Evolutionary conservation across 495 filamentous ascomycete species (phyloP), one percentile per base, ranked within the genome.

Genomic region (Astrothelium macrocarpum): DNA sequence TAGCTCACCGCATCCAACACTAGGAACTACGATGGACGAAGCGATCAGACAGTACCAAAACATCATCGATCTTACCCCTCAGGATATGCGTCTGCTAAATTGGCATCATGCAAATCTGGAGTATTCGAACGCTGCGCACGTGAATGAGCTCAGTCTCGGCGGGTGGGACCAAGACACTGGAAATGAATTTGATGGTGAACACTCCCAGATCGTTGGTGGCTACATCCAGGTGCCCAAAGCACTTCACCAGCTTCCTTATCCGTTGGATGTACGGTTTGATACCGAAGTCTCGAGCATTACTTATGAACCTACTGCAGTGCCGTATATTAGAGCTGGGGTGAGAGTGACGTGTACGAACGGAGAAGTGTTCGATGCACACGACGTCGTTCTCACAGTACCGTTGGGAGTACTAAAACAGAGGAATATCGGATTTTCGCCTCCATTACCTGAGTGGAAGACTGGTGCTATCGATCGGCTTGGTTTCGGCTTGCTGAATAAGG

Each of bases 91-190:
- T 56, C 79, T 97, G 34, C 80, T 97, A 68, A 99, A 97, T 70
- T 99, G 94, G 94, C 95, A 99, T 76, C 86, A 96, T 72, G 94
- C 95, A 64, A 99, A 99, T 70, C 80, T 97, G 32, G 94, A 99
- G 71, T 99, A 99, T 70, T 92, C 93, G 56, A 97, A 97, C 70
- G 95, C 94, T 0, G 86, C 83, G 4, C 95, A 91, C 71, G 86
- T 95, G 61, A 82, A 87, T 63, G 85, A 88, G 61, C 82, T 97
- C 20, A 97, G 93, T 74, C 83, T 99, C 2, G 86, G 87, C 10
- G 88, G 91, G 1, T 97, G 94, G 90, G 94, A 99, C 74, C 88
- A 97, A 70, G 94, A 97, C 70, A 89, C 90, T 53, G 94, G 95
- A 0, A 97, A 99, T 72, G 94, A 99, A 68, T 97, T 96, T 74